phyloP scores from a whole-genome alignment of 1,284 basidiomycete genomes.

The Phaffia rhodozyma region DNA sequence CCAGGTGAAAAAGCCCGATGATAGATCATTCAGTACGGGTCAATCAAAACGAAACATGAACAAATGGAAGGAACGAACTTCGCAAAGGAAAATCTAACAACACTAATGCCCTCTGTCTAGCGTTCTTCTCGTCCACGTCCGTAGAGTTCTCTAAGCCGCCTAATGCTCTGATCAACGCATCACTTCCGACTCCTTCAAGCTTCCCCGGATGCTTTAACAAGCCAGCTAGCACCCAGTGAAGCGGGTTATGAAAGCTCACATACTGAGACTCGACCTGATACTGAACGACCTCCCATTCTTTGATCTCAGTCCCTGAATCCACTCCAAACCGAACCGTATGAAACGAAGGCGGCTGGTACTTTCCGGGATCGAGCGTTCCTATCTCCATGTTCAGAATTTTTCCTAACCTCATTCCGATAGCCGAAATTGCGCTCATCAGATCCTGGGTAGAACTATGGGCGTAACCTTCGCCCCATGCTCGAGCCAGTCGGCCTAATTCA shows the following conservation, averaged over 20 bases:
- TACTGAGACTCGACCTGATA: constrained; percentile 57
- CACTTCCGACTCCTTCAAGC: neutral
- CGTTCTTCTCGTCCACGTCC: neutral
- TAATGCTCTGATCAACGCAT: neutral
- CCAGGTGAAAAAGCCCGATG: neutral
- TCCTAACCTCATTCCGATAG: constrained; percentile 60
- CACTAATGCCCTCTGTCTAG: constrained; percentile 40
- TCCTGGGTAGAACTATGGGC: constrained; percentile 46
- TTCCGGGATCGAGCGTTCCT: constrained; percentile 45
- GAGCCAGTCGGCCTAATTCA: constrained; percentile 72
- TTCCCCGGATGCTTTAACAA: constrained; percentile 54
- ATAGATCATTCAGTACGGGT: neutral
- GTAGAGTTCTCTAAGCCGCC: neutral
- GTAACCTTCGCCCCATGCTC: constrained; percentile 74
- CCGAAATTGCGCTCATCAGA: constrained; percentile 55
- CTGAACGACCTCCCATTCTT: constrained; percentile 50
- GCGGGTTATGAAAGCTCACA: constrained; percentile 85
- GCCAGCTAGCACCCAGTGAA: constrained; percentile 86
- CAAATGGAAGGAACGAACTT: constrained; percentile 43
- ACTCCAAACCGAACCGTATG: constrained; percentile 49
- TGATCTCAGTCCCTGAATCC: constrained; percentile 34
- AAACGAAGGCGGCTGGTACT: constrained; percentile 50
- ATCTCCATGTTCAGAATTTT: constrained; percentile 39
- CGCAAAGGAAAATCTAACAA: constrained; percentile 74
- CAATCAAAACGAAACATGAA: neutral